phyloP scores from a whole-genome alignment of 148 eudicot species.

The Persicaria maculosa region DNA sequence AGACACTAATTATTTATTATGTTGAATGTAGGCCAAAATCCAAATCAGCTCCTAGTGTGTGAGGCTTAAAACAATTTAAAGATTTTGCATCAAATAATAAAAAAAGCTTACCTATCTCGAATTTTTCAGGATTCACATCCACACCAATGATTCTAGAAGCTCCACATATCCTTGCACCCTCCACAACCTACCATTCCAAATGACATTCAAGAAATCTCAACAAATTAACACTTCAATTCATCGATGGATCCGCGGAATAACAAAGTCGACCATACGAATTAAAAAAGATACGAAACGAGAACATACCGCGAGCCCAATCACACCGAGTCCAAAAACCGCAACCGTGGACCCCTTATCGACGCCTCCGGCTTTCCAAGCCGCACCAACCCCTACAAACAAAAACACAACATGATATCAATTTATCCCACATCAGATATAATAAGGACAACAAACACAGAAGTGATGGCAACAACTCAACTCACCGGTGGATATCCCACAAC shows the following conservation, averaged over 20 bases:
- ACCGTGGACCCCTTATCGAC: conserved; percentile 37
- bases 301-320: conserved; percentile 39
- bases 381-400: conserved; percentile 33
- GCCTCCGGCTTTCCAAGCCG: conserved; percentile 36
- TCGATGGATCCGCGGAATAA: neutral
- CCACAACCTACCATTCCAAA: conserved; percentile 24
- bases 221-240: neutral
- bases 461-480: neutral
- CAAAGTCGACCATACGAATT: conserved; percentile 12
- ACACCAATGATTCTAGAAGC: conserved; percentile 27
- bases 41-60: too few species aligned
- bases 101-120: conserved; percentile 20
- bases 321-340: conserved; percentile 44
- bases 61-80: neutral
- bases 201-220: neutral
- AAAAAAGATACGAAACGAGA: too few species aligned
- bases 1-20: too few species aligned
- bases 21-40: too few species aligned
- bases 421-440: too few species aligned
- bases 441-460: too few species aligned
- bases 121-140: conserved; percentile 23
- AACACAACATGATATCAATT: neutral
- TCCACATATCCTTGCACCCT: conserved; percentile 31
- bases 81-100: neutral
- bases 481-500: conserved; percentile 97